Evolutionary conservation across 1,284 basidiomycete species (phyloP).

Genomic region (Kalmanozyma brasiliensis): DNA sequence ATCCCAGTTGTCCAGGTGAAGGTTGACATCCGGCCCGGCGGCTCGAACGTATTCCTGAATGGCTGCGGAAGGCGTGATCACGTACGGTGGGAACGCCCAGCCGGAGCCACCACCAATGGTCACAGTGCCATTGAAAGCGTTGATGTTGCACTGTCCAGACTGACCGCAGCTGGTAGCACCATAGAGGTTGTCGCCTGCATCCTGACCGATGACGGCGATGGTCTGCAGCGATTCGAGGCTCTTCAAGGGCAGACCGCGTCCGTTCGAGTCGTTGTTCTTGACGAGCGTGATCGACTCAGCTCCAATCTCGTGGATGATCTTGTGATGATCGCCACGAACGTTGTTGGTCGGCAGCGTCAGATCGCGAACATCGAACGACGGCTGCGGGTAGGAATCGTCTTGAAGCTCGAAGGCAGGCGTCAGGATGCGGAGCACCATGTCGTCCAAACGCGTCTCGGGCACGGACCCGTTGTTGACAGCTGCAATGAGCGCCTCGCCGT

Average conservation of each 20-base stretch:
- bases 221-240: constrained; percentile 22
- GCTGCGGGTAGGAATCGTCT: constrained; percentile 31
- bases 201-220: constrained; percentile 40
- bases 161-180: constrained; percentile 36
- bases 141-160: constrained; percentile 26
- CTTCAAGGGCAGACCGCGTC: constrained; percentile 42
- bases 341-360: constrained; percentile 42
- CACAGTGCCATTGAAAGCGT: constrained; percentile 49
- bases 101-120: constrained; percentile 70
- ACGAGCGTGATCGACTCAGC: constrained; percentile 52
- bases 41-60: constrained; percentile 32
- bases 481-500: constrained; percentile 70
- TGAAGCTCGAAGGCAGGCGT: constrained; percentile 57
- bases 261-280: constrained; percentile 48
- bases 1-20: constrained; percentile 44
- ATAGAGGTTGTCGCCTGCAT: constrained; percentile 33
- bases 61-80: constrained; percentile 43
- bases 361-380: constrained; percentile 46
- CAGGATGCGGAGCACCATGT: constrained; percentile 68
- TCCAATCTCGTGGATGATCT: constrained; percentile 54
- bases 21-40: constrained; percentile 22
- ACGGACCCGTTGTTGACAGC: constrained; percentile 78
- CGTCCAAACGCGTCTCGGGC: constrained; percentile 71
- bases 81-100: constrained; percentile 65
- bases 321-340: constrained; percentile 50